Percentiles rank a stretch among this genome's conserved stretches.
phyloP scores from a whole-genome alignment of 345 rosid genomes.

The Cardamine resedifolia region DNA sequence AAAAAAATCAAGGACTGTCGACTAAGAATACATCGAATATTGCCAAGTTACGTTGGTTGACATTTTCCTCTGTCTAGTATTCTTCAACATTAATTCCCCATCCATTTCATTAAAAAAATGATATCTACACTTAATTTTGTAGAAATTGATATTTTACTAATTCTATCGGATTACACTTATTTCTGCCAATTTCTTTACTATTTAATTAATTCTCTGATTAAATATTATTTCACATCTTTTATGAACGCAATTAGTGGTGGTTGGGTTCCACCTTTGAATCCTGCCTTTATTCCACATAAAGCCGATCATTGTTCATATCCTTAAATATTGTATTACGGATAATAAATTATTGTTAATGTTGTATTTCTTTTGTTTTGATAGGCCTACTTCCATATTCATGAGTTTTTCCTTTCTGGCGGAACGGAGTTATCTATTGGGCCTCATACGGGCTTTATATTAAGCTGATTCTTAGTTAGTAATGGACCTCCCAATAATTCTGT shows the following conservation, averaged over 20 bases:
- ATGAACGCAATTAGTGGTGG: conserved; percentile 27
- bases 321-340: not conserved
- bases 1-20: not conserved
- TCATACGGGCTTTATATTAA: conserved; percentile 6
- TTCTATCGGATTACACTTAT: not conserved
- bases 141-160: not conserved
- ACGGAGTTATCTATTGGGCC: not conserved
- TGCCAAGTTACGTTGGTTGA: not conserved
- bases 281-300: conserved; percentile 16
- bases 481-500: conserved; percentile 21
- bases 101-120: not conserved
- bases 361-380: not conserved
- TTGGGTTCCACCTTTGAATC: conserved; percentile 13
- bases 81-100: not conserved
- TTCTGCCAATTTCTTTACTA: not conserved
- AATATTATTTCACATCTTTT: conserved; percentile 5
- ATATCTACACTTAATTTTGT: not conserved
- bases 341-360: not conserved
- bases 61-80: not conserved
- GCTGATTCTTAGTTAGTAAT: not conserved
- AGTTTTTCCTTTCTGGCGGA: not conserved
- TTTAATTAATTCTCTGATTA: not conserved
- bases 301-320: conserved; percentile 3
- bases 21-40: not conserved
- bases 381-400: not conserved